These are phyloP conservation scores for Neotropicomus parvogracilis DNA, from an alignment of 1,284 basidiomycete species.

Conservation along the genomic window DNA sequence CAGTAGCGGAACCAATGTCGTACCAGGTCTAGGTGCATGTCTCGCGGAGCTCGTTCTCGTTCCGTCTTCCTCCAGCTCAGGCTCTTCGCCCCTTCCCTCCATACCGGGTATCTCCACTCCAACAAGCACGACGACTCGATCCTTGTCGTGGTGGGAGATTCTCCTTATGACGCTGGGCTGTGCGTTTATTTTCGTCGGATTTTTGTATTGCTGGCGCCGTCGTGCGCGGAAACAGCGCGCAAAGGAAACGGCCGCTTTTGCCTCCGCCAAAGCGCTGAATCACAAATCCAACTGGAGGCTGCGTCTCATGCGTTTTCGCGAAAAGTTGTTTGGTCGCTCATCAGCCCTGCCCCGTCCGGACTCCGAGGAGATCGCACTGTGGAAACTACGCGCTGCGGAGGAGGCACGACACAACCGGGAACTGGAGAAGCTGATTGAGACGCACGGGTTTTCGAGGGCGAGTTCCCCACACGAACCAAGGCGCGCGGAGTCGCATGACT, in stretches of 20 bases:
- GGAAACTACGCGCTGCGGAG: conserved; percentile 46
- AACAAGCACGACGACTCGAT: conserved; percentile 31
- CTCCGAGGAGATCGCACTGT: conserved; percentile 41
- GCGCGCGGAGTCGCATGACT: conserved; percentile 24
- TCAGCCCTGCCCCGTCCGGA: conserved; percentile 32
- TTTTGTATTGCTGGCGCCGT: conserved; percentile 66
- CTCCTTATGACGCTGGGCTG: conserved; percentile 77
- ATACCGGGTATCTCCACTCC: conserved; percentile 54
- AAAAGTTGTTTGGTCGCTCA: conserved; percentile 52
- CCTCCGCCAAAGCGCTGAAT: conserved; percentile 53
- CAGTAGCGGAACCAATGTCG: conserved; percentile 46
- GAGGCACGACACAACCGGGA: conserved; percentile 48
- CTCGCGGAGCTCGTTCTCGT: conserved; percentile 66
- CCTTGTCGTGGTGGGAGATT: conserved; percentile 76
- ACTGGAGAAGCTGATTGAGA: conserved; percentile 49
- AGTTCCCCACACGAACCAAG: conserved; percentile 32
- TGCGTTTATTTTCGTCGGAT: conserved; percentile 66
- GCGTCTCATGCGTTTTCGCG: conserved; percentile 53
- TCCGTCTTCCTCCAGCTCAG: conserved; percentile 39
- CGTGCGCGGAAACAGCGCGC: conserved; percentile 63
- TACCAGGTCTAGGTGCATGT: conserved; percentile 71
- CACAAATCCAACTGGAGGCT: conserved; percentile 48
- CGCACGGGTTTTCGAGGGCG: conserved; percentile 45
- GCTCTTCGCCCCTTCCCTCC: conserved; percentile 48
- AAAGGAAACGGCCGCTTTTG: conserved; percentile 62